phyloP scores from a whole-genome alignment of 371 early-diverging fungal species.

The Mucor ambiguus region DNA sequence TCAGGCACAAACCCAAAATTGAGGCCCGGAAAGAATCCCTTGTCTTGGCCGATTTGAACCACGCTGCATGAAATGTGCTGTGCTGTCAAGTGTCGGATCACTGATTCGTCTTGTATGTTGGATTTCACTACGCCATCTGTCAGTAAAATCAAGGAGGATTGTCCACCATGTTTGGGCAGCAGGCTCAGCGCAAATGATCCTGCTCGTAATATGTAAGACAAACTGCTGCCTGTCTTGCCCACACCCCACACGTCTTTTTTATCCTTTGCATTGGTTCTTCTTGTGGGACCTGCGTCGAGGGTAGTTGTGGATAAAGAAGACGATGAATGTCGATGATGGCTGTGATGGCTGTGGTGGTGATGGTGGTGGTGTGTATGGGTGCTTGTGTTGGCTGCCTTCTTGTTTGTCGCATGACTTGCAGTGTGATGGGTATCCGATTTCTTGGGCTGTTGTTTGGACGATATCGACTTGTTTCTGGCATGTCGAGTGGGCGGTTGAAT shows the following conservation, averaged over 20 bases:
- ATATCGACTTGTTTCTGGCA: slow-evolving; percentile 5
- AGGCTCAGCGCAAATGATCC: slow-evolving; percentile 74
- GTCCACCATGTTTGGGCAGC: slow-evolving; percentile 70
- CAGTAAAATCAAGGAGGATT: slow-evolving; percentile 74
- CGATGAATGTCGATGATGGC: slow-evolving; percentile 15
- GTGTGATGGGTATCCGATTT: neutral
- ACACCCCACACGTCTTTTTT: slow-evolving; percentile 64
- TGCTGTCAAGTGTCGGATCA: slow-evolving; percentile 61
- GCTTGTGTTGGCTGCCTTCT: neutral
- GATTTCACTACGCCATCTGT: slow-evolving; percentile 88
- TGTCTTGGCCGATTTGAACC: slow-evolving; percentile 83
- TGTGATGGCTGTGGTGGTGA: neutral
- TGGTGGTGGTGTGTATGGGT: neutral
- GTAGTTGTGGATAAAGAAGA: neutral
- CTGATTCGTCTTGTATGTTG: slow-evolving; percentile 58
- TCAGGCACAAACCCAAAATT: slow-evolving; percentile 92
- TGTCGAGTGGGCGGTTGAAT: neutral
- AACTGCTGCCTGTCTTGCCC: slow-evolving; percentile 61
- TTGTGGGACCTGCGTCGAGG: neutral
- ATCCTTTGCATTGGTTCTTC: neutral
- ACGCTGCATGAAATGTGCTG: slow-evolving; percentile 78
- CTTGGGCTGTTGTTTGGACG: neutral
- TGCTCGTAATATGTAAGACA: slow-evolving; percentile 70
- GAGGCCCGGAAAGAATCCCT: slow-evolving; percentile 76
- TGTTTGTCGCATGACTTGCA: neutral